Conservation (phyloP, 345 rosid genomes). For the Moricandia arvensis region DNA sequence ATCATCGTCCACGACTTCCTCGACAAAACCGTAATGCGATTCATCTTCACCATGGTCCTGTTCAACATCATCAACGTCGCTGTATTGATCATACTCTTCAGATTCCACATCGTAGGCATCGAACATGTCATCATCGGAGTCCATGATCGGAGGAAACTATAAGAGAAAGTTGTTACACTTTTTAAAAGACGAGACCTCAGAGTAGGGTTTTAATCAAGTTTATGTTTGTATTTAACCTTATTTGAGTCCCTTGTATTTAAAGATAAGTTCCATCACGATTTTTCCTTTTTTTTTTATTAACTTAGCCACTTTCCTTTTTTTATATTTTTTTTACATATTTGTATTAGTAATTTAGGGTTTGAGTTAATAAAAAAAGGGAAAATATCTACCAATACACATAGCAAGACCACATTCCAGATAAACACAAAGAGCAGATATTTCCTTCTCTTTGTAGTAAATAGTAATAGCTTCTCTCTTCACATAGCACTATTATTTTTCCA, state of each 20-base stretch:
- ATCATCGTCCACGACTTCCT: background rate
- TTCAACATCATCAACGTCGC: background rate
- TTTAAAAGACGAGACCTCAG: background rate
- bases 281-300: background rate
- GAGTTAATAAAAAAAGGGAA: background rate
- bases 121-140: background rate
- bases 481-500: too few relatives aligned
- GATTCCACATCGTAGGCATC: background rate
- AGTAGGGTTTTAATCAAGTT: background rate
- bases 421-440: too few relatives aligned
- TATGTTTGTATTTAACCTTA: background rate
- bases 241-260: background rate
- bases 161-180: too few relatives aligned
- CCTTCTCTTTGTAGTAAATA: too few relatives aligned
- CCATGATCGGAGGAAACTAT: background rate
- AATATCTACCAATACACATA: background rate
- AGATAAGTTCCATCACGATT: background rate
- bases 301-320: background rate
- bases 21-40: background rate
- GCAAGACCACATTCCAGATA: background rate
- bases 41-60: background rate
- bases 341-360: background rate
- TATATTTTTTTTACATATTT: background rate
- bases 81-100: background rate
- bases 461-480: too few relatives aligned